Evolutionary conservation across 2,329 filamentous ascomycete genomes (phyloP).

Genomic region (Ascochyta pisi): DNA sequence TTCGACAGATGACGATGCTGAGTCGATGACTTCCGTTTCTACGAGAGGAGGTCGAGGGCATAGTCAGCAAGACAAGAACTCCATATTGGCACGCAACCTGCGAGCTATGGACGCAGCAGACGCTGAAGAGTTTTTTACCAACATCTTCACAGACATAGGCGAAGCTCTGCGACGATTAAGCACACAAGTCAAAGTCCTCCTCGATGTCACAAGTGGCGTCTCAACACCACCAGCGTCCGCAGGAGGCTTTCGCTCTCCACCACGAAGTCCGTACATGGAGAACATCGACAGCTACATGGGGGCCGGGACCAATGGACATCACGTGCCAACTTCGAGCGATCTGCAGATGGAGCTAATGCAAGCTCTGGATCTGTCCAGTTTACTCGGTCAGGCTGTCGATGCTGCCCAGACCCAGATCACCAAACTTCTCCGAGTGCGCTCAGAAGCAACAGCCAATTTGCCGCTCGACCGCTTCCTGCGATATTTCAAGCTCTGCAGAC

Average conservation of each 20-base stretch:
- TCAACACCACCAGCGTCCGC: slow-evolving; percentile 53
- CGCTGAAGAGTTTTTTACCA: slow-evolving; percentile 81
- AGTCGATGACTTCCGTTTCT: slow-evolving; percentile 85
- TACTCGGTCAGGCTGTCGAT: slow-evolving; percentile 81
- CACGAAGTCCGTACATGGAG: slow-evolving; percentile 53
- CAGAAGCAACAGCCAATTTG: slow-evolving; percentile 73
- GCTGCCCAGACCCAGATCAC: slow-evolving; percentile 76
- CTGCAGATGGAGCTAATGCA: slow-evolving; percentile 77
- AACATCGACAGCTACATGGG: slow-evolving; percentile 52
- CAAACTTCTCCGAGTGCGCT: slow-evolving; percentile 77
- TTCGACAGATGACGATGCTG: slow-evolving; percentile 91
- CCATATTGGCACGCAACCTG: slow-evolving; percentile 85
- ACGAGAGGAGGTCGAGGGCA: slow-evolving; percentile 71
- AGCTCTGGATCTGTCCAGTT: slow-evolving; percentile 76
- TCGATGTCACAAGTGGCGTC: slow-evolving; percentile 87
- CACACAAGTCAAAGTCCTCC: slow-evolving; percentile 90
- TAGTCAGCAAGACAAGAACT: slow-evolving; percentile 87
- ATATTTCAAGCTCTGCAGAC: slow-evolving; percentile 81
- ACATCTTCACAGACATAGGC: slow-evolving; percentile 85
- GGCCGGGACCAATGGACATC: slow-evolving; percentile 19
- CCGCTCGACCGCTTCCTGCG: slow-evolving; percentile 75
- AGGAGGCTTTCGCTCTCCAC: slow-evolving; percentile 55
- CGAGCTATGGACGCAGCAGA: slow-evolving; percentile 82
- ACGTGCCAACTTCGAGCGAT: slow-evolving; percentile 30
- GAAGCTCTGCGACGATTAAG: slow-evolving; percentile 85